A percentile compares a stretch with the other conserved stretches of the same genome.
Evolutionary conservation across 2,329 filamentous ascomycete species (phyloP).

Genomic region (Aspergillus fischeri): DNA sequence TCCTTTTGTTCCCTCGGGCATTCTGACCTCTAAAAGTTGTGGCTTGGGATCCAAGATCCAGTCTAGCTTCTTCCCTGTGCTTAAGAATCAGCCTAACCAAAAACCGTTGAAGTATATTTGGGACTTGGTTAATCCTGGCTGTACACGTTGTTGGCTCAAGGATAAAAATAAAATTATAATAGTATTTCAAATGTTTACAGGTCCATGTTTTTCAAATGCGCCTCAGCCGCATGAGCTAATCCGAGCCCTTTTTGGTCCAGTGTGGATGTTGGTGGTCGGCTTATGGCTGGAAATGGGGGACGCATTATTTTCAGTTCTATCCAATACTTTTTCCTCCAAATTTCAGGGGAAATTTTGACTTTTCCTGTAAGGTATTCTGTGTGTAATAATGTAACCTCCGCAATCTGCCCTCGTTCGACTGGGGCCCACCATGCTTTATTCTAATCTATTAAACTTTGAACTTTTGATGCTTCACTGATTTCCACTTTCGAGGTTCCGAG

Average conservation of each 20-base stretch:
- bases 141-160: not conserved
- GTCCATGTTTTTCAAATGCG: slow-evolving; percentile 7
- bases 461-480: not conserved
- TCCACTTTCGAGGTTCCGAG: not conserved
- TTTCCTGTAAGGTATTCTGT: not conserved
- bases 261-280: not conserved
- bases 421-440: not conserved
- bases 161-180: not conserved
- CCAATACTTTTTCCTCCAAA: not conserved
- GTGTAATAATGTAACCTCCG: not conserved
- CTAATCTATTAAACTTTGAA: not conserved
- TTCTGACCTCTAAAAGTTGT: not conserved
- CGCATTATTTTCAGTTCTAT: not conserved
- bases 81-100: slow-evolving; percentile 8
- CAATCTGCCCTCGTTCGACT: not conserved
- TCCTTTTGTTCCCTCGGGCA: not conserved
- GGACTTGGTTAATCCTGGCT: not conserved
- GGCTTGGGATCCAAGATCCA: slow-evolving; percentile 7
- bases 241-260: not conserved
- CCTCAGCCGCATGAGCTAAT: slow-evolving; percentile 17
- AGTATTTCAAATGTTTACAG: not conserved
- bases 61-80: not conserved
- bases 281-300: slow-evolving; percentile 1
- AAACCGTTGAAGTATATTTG: slow-evolving; percentile 17
- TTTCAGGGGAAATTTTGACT: not conserved